Evolutionary conservation across 805 yeast species (phyloP).

Genomic region (Wickerhamiella kazuoi): DNA sequence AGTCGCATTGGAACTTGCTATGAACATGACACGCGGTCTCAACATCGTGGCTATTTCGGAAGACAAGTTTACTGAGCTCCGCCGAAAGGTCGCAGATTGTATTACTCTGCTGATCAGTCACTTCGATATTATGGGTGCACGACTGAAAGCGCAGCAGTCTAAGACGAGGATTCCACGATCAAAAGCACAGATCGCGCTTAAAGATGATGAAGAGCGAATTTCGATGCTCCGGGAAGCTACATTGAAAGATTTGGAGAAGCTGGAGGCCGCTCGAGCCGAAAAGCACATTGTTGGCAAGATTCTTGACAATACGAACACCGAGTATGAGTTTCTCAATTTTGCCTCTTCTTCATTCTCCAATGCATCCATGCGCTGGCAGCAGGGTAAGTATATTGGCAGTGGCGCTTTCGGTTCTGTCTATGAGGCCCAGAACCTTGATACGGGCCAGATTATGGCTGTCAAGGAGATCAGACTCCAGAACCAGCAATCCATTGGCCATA

Average conservation of each 20-base stretch:
- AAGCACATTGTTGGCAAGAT: constrained; percentile 64
- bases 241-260: constrained; percentile 40
- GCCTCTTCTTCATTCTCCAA: constrained; percentile 79
- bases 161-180: constrained; percentile 16
- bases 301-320: constrained; percentile 70
- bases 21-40: constrained; percentile 83
- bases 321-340: constrained; percentile 69
- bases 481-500: constrained; percentile 61
- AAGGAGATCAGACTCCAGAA: constrained; percentile 88
- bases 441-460: constrained; percentile 93
- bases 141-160: constrained; percentile 44
- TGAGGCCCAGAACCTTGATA: constrained; percentile 80
- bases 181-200: constrained; percentile 27
- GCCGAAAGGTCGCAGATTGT: constrained; percentile 79
- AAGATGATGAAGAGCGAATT: constrained; percentile 35
- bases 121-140: constrained; percentile 95
- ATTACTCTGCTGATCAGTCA: constrained; percentile 87
- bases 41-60: constrained; percentile 68
- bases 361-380: constrained; percentile 92
- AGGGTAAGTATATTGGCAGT: constrained; percentile 81
- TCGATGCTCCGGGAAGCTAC: constrained; percentile 49
- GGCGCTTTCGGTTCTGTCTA: constrained; percentile 92
- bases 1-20: constrained; percentile 83
- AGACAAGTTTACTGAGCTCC: constrained; percentile 52
- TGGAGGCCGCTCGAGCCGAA: constrained; percentile 40